Percentiles rank a stretch among this genome's conserved stretches.
phyloP scores from a whole-genome alignment of 371 early-diverging fungal genomes.

The Nosema muscidifuracis region DNA sequence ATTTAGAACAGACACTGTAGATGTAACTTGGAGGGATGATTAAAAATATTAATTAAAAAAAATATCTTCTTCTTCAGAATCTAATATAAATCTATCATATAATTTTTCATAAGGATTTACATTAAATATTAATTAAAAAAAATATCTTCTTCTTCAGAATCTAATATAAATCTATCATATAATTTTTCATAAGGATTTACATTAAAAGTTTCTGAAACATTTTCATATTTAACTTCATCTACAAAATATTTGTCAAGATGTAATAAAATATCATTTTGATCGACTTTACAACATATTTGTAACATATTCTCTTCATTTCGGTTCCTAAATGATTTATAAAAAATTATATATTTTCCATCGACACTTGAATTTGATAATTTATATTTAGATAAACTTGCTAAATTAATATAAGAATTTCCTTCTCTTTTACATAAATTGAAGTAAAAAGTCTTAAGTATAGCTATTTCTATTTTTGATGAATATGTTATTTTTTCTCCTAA shows the following conservation, averaged over 20 bases:
- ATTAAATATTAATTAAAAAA: not conserved
- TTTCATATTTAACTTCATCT: not conserved
- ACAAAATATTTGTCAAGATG: not conserved
- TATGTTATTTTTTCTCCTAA: not conserved
- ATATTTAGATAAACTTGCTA: not conserved
- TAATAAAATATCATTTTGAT: not conserved
- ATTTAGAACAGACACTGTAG: constrained; percentile 80
- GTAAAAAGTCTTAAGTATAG: not conserved
- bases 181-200: not conserved
- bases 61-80: not conserved
- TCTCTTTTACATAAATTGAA: not conserved
- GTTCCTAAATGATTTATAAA: constrained; percentile 5
- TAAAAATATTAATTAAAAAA: constrained; percentile 1
- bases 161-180: constrained; percentile 28
- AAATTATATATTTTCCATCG: not conserved
- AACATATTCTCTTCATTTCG: not conserved
- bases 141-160: not conserved
- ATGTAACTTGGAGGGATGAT: constrained; percentile 72
- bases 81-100: not conserved
- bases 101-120: not conserved
- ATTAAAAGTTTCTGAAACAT: not conserved
- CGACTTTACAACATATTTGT: not conserved
- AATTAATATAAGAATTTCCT: not conserved
- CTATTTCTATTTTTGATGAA: not conserved
- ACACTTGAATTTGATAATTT: not conserved